Base-by-base conservation (phyloP, 2,329 filamentous ascomycete genomes). In the Sodiomyces alkalinus region DNA sequence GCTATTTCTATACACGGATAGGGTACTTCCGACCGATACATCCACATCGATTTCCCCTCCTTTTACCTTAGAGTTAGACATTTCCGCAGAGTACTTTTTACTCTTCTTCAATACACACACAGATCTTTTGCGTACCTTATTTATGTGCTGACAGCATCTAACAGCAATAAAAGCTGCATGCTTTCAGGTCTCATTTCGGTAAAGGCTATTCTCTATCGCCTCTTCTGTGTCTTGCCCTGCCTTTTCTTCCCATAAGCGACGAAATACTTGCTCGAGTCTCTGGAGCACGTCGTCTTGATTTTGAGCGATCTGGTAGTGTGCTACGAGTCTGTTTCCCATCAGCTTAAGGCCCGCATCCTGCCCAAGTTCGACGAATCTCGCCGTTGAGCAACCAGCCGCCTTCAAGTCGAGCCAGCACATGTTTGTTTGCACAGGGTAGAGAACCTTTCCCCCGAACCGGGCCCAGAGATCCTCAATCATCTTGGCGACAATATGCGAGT, bases 361-460 rank as follows among this genome's bases (percentile, higher is more conserved):
- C 5, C 54, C 56, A 18, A 61, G 44, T 38, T 51, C 44, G 10
- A 46, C 43, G 28, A 67, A 55, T 21, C 43, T 47, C 30, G 46
- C 46, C 5, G 28, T 35, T 10, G 47, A 46, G 35, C 60, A 57
- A 2, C 68, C 67, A 8, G 68, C 65, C 1, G 64, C 63, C 17
- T 71, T 64, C 11, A 90, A 56, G 48, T 92, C 76, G 33, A 92
- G 45, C 82, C 81, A 92, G 19, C 82, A 71, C 80, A 92, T 92
- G 53, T 92, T 92, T n/a, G 83, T 92, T 45, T 92, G 75, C 2
- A 80, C 75, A 0, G 79, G 76, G 33, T 75, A 62, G 13, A 62
- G 52, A 32, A 83, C 52, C 51, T 67, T 70, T 2, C 82, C 83
- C 4, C 82, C 82, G 28, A 74, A 58, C 11, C 54, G 55, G 5